Percentiles rank a stretch among this genome's conserved stretches.
Conservation (phyloP, 1,284 basidiomycete genomes). For the Cerrena zonata region DNA sequence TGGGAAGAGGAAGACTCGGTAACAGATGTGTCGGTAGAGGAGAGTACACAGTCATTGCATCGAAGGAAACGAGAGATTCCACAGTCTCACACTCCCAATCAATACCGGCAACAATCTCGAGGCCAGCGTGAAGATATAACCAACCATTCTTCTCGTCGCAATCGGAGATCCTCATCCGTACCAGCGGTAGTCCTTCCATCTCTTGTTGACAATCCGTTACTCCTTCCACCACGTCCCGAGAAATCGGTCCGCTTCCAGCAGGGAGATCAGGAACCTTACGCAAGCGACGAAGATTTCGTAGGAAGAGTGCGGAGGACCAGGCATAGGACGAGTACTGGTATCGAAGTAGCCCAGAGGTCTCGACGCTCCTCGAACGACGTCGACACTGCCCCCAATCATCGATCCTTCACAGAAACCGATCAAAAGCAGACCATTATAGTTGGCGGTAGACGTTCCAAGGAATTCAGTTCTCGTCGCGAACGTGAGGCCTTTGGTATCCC, state of each 20-base stretch:
- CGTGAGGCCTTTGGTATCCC: constrained; percentile 28
- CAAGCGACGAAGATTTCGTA: not conserved
- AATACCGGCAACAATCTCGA: not conserved
- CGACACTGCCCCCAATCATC: not conserved
- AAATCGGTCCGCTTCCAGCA: not conserved
- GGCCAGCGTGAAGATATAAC: not conserved
- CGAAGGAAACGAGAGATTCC: too few relatives aligned
- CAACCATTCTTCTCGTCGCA: not conserved
- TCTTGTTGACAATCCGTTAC: not conserved
- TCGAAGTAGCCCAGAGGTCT: constrained; percentile 6
- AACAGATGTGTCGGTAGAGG: not conserved
- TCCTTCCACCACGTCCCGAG: not conserved
- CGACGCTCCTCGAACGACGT: not conserved
- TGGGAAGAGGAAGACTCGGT: not conserved
- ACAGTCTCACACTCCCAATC: too few relatives aligned
- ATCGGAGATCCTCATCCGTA: constrained; percentile 1
- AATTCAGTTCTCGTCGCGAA: constrained; percentile 14
- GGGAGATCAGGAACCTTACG: not conserved
- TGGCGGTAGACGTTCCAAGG: not conserved
- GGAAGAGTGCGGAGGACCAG: not conserved
- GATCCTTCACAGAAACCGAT: not conserved
- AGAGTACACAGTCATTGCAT: too few relatives aligned
- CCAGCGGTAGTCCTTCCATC: not conserved
- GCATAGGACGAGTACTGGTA: not conserved
- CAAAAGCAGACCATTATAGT: not conserved